Evolutionary conservation across 495 filamentous ascomycete genomes (phyloP).

Genomic region (Aspergillus hancockii): DNA sequence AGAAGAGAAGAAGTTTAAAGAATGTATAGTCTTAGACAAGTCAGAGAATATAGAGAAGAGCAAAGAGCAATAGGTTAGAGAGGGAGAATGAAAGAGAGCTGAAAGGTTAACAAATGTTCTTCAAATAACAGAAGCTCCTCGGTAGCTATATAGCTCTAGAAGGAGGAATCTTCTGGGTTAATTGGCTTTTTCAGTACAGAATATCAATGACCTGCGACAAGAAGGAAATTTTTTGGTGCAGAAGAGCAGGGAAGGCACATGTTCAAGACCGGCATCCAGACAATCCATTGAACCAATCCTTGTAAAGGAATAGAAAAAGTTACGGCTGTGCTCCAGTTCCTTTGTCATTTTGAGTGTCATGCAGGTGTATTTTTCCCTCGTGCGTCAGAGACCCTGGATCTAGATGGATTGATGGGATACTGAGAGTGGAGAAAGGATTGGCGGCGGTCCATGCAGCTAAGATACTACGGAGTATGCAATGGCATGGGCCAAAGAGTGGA

Average conservation of each 20-base stretch:
- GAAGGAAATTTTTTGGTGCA: slow-evolving; percentile 25
- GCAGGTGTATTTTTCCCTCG: slow-evolving; percentile 38
- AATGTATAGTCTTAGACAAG: neutral
- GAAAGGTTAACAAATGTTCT: slow-evolving; percentile 20
- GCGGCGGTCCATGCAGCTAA: slow-evolving; percentile 33
- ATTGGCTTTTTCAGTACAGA: slow-evolving; percentile 16
- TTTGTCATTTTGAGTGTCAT: slow-evolving; percentile 38
- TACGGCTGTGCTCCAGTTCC: slow-evolving; percentile 23
- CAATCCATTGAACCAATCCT: slow-evolving; percentile 25
- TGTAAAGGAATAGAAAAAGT: slow-evolving; percentile 18
- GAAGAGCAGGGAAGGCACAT: slow-evolving; percentile 28
- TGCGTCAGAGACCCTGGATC: slow-evolving; percentile 40
- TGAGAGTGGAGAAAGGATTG: slow-evolving; percentile 32
- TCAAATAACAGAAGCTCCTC: slow-evolving; percentile 14
- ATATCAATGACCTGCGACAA: slow-evolving; percentile 24
- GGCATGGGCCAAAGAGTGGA: slow-evolving; percentile 26
- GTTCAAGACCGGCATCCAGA: slow-evolving; percentile 24
- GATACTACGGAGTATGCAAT: slow-evolving; percentile 16
- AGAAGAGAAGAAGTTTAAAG: slow-evolving; percentile 14
- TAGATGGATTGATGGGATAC: slow-evolving; percentile 34
- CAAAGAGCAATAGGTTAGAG: slow-evolving; percentile 17
- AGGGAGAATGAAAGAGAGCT: slow-evolving; percentile 14
- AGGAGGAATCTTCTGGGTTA: slow-evolving; percentile 18
- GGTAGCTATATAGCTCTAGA: slow-evolving; percentile 8
- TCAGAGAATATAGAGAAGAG: slow-evolving; percentile 3